Evolutionary conservation across 345 rosid species (phyloP), one percentile per base, ranked within the genome.

Genomic region (Camelina neglecta): DNA sequence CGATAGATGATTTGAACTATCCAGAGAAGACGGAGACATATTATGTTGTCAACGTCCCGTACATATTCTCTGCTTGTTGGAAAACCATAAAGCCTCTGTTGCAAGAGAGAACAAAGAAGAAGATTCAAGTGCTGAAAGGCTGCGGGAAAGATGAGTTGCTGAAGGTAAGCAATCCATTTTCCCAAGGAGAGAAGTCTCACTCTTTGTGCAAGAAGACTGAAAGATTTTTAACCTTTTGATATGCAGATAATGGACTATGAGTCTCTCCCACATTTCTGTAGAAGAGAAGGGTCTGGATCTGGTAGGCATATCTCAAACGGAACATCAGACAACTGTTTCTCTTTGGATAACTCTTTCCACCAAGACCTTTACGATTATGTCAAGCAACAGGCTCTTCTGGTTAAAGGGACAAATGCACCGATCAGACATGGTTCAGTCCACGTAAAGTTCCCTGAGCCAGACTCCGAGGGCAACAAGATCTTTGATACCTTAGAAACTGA

Each of bases 21-120:
- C 99, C 98, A 12, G 99, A 96, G 89, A 96, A 87, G 90, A 87
- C 98, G 0, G 86, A 86, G 57, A 86, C 96, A 9, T 96, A 96
- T 78, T 96, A 86, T 72, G 83, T 93, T 36, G 99, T 93, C 69
- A 96, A 96, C 68, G 96, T 82, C 21, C 97, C 99, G 2, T 89
- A 84, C 60, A 85, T 96, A 79, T 96, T 96, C 76, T 90, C 92
- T n/a, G 92, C 91, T 39, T 91, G 96, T 82, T 88, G 96, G 97
- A 88, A 90, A 96, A 92, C 94, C 79, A 79, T 95, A 61, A 92
- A 88, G 84, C 98, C 98, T 69, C 89, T 95, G 39, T 79, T 95
- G 85, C 98, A 95, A 84, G 98, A 93, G 79, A 86, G 98, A 79
- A 93, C 99, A 4, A 87, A 84, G 83, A 88, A 78, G 85, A 95